A percentile compares a stretch with the other conserved stretches of the same genome.
Conservation (phyloP, 768 basidiomycete species). For the Lactarius akahatsu region DNA sequence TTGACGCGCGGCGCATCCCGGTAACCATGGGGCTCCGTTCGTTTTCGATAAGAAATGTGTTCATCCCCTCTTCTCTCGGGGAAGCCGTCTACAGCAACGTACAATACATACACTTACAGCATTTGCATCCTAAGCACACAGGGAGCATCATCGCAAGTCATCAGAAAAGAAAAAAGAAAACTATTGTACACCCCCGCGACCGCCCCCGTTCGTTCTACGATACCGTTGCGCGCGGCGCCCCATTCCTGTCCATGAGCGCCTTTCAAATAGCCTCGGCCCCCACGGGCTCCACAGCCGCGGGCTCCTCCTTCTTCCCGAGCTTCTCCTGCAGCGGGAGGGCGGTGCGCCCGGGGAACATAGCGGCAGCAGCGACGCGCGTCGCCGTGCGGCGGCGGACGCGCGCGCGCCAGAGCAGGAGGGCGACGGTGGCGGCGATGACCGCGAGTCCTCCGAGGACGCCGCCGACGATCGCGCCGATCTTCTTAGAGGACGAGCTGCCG, state of each 20-base stretch:
- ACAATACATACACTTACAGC: not conserved
- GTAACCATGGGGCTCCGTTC: not conserved
- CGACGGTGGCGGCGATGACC: not conserved
- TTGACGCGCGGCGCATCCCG: not conserved
- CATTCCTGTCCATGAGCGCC: no score
- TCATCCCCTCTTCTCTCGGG: not conserved
- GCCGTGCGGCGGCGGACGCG: slow-evolving; percentile 18
- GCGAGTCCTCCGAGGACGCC: slow-evolving; percentile 9
- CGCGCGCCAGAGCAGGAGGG: slow-evolving; percentile 7
- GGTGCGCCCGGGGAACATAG: slow-evolving; percentile 5
- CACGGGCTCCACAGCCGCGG: not conserved
- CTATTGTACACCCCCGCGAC: no score
- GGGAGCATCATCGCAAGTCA: not conserved
- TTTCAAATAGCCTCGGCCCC: not conserved
- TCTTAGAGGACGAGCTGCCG: not conserved
- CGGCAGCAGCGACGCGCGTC: slow-evolving; percentile 4
- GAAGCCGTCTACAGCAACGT: not conserved
- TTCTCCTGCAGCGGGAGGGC: slow-evolving; percentile 17
- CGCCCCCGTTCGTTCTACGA: not conserved
- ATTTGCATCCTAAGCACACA: not conserved
- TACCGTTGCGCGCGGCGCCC: not conserved
- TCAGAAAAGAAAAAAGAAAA: not conserved
- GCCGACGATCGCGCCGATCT: not conserved
- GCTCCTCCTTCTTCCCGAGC: not conserved
- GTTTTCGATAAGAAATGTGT: not conserved